Evolutionary conservation across 441 rosid genomes (phyloP).

Genomic region (Erysimum cheiri): DNA sequence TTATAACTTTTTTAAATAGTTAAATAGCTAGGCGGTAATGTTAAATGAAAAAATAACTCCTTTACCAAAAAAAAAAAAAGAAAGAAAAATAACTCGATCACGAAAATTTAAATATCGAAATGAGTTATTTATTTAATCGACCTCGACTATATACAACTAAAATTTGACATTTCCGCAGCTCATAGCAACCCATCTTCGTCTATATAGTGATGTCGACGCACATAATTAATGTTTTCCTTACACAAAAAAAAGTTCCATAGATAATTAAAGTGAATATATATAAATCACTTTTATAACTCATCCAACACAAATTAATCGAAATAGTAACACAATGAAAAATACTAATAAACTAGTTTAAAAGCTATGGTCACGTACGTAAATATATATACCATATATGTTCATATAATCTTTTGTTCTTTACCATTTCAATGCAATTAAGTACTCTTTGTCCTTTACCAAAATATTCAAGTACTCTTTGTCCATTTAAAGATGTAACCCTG

Average conservation of each 20-base stretch:
- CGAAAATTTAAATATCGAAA: background rate
- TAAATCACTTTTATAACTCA: background rate
- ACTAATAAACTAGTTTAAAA: too few species aligned
- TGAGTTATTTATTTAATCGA: background rate
- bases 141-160: background rate
- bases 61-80: too few species aligned
- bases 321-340: background rate
- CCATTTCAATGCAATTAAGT: background rate
- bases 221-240: background rate
- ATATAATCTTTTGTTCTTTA: background rate
- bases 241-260: background rate
- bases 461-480: background rate
- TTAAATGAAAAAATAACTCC: background rate
- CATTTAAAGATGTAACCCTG: background rate
- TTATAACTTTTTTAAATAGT: too few species aligned
- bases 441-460: background rate
- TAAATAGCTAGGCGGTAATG: background rate
- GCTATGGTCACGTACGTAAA: background rate
- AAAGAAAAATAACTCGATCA: background rate
- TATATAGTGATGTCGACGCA: too few species aligned
- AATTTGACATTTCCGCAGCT: background rate
- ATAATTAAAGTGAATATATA: background rate
- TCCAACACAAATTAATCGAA: background rate
- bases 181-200: too few species aligned
- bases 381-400: background rate